phyloP scores from a whole-genome alignment of 305 asterid species.

The Fraxinus nigra region DNA sequence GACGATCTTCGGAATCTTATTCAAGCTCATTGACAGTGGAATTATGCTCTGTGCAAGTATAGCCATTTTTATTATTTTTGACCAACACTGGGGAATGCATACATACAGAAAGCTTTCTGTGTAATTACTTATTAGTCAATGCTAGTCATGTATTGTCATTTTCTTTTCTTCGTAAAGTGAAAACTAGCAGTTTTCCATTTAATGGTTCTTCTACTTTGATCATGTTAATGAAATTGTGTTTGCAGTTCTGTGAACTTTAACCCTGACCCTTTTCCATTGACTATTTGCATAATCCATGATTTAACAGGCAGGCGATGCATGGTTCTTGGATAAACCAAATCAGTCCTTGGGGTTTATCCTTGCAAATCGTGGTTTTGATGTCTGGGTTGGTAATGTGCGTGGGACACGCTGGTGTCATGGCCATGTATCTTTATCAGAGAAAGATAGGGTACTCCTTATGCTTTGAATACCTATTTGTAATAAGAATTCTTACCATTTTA shows the following conservation, averaged over 20 bases:
- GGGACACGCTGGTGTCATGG: conserved; percentile 98
- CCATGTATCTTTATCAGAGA: conserved; percentile 60
- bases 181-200: neutral
- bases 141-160: neutral
- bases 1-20: no score
- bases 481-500: neutral
- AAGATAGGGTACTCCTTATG: conserved; percentile 51
- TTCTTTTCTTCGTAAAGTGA: neutral
- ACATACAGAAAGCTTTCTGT: no score
- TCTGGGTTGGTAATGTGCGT: conserved; percentile 97
- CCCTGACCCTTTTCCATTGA: neutral
- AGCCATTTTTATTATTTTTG: neutral
- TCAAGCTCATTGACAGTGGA: neutral
- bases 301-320: conserved; percentile 90
- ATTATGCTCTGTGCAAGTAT: neutral
- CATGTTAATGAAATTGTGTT: neutral
- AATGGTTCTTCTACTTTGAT: neutral
- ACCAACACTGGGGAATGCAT: no score
- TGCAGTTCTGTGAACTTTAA: neutral
- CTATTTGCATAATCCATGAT: conserved; percentile 15
- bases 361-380: conserved; percentile 87
- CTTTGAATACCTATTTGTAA: neutral
- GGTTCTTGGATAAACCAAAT: conserved; percentile 77
- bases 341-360: conserved; percentile 93
- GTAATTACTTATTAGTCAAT: neutral